Evolutionary conservation across 306 rosid genomes (phyloP), one percentile per base, ranked within the genome.

Genomic region (Calophaca sinica): DNA sequence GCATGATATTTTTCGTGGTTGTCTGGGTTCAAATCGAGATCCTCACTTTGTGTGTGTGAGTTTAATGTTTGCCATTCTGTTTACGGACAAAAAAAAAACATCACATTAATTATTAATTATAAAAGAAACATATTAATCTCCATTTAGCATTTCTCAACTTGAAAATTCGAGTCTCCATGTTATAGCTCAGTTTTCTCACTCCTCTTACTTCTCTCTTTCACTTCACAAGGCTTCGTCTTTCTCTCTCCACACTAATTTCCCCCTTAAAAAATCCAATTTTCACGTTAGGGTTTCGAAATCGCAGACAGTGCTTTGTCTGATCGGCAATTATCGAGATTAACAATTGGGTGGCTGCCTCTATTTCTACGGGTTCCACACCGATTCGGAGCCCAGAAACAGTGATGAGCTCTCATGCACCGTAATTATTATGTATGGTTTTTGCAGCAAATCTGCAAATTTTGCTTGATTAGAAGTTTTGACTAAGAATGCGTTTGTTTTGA

Each of bases 271-370:
- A 32, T 80, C 73, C 29, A 59, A 6, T 32, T 53, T 68, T 81
- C 48, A 29, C 15, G 53, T 64, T 80, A 70, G 83, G 86, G 73
- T 76, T 83, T 74, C 57, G 48, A 64, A 52, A 64, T 48, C 48
- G 68, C 53, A 79, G 65, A 72, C 64, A 53, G 36, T 72, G 65
- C 58, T 29, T 63, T 26, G 12, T 50, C 76, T 55, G 57, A 65
- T 78, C 68, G 75, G 62, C 28, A 32, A 41, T 20, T 62, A 15
- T 14, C 54, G 45, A 76, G 53, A 49, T 12, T 31, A 45, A 9
- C 44, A 3, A 5, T 50, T 61, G 35, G 53, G 55, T 50, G 13
- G 15, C 62, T 49, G 15, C 14, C 73, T 72, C 77, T 11, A 2
- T 51, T 79, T 63, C 36, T 4, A 9, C 6, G 36, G 46, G 12